Percentiles rank a stretch among this genome's conserved stretches.
These are phyloP conservation scores for Nemania sp. DNA, from an alignment of 2,329 filamentous ascomycete species.

Conservation along the genomic window DNA sequence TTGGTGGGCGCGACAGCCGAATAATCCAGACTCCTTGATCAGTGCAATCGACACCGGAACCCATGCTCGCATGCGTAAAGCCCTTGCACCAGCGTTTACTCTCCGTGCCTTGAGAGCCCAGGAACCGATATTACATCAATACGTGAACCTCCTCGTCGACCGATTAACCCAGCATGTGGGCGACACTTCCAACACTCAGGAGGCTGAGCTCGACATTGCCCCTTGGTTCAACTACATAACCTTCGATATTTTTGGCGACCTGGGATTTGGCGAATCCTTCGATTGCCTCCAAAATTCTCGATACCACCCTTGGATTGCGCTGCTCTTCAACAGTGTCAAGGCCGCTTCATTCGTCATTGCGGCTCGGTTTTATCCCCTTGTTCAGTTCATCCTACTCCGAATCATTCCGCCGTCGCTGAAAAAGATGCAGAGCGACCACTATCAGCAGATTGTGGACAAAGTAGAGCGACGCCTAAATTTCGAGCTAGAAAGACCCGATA, in stretches of 20 bases:
- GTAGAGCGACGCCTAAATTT: slow-evolving; percentile 35
- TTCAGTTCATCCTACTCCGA: slow-evolving; percentile 28
- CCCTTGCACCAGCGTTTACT: slow-evolving; percentile 35
- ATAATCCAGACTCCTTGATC: slow-evolving; percentile 30
- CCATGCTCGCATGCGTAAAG: slow-evolving; percentile 34
- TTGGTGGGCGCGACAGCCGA: slow-evolving; percentile 38
- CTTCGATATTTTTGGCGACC: slow-evolving; percentile 45
- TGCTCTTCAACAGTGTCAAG: slow-evolving; percentile 36
- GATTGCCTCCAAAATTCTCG: slow-evolving; percentile 38
- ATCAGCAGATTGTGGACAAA: slow-evolving; percentile 37
- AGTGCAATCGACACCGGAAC: slow-evolving; percentile 36
- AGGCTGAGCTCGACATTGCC: slow-evolving; percentile 24
- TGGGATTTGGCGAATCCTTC: slow-evolving; percentile 42
- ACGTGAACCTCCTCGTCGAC: slow-evolving; percentile 37
- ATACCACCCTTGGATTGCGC: slow-evolving; percentile 36
- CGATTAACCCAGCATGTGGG: slow-evolving; percentile 22
- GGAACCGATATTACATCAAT: slow-evolving; percentile 36
- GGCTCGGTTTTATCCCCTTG: slow-evolving; percentile 31
- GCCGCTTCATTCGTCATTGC: slow-evolving; percentile 30
- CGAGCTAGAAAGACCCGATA: slow-evolving; percentile 36
- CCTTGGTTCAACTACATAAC: slow-evolving; percentile 42
- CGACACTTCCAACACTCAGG: not conserved
- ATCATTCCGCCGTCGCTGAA: slow-evolving; percentile 27
- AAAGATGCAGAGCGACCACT: slow-evolving; percentile 32
- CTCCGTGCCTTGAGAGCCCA: slow-evolving; percentile 36